Percentiles rank a stretch among this genome's conserved stretches.
phyloP scores from a whole-genome alignment of 768 basidiomycete genomes.

The Russula emetica region DNA sequence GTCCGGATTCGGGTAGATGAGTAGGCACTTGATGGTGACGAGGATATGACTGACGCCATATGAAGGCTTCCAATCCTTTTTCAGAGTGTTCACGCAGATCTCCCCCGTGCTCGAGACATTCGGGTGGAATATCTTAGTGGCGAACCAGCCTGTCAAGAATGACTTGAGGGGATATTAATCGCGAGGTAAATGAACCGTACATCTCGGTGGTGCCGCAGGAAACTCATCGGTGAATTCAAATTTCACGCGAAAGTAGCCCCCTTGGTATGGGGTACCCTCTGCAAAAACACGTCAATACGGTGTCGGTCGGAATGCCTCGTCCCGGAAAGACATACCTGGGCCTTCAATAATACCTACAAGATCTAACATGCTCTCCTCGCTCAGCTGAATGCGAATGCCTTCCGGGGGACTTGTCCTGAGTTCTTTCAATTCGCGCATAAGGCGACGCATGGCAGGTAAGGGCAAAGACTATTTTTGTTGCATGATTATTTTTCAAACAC shows the following conservation, averaged over 20 bases:
- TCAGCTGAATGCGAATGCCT: slow-evolving; percentile 83
- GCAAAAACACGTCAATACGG: slow-evolving; percentile 23
- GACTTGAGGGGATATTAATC: slow-evolving; percentile 4
- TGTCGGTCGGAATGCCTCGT: neutral
- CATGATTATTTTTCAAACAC: neutral
- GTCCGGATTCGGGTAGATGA: slow-evolving; percentile 96
- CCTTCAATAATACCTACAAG: slow-evolving; percentile 87
- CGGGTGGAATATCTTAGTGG: slow-evolving; percentile 95
- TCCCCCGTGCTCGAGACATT: slow-evolving; percentile 88
- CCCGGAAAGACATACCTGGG: slow-evolving; percentile 62
- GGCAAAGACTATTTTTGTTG: slow-evolving; percentile 36
- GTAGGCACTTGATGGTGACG: slow-evolving; percentile 88
- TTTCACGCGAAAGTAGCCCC: slow-evolving; percentile 67
- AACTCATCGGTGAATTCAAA: slow-evolving; percentile 94
- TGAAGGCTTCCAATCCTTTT: slow-evolving; percentile 93
- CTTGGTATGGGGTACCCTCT: slow-evolving; percentile 67
- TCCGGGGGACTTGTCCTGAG: slow-evolving; percentile 82
- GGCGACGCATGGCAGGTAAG: slow-evolving; percentile 67
- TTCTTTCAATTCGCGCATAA: slow-evolving; percentile 82
- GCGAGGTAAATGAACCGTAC: slow-evolving; percentile 44
- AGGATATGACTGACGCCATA: slow-evolving; percentile 91
- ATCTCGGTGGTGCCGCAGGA: slow-evolving; percentile 90
- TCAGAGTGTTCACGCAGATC: slow-evolving; percentile 95
- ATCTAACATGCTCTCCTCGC: slow-evolving; percentile 85
- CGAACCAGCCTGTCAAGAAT: slow-evolving; percentile 66